Evolutionary conservation across 2,329 filamentous ascomycete genomes (phyloP).

Genomic region (Coniella lustricola): DNA sequence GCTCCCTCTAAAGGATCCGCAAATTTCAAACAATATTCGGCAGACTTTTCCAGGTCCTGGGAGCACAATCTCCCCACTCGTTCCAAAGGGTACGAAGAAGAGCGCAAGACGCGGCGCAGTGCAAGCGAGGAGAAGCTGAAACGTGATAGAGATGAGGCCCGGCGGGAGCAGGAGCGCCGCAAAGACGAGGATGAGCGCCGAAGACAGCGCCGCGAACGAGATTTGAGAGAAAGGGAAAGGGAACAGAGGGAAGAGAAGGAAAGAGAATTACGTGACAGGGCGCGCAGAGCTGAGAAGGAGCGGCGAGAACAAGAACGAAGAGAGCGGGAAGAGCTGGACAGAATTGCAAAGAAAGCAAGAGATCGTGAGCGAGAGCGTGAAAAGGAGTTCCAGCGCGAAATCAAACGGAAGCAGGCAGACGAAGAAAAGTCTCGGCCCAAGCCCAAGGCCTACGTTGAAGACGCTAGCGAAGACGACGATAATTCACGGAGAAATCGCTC

Average conservation of each 20-base stretch:
- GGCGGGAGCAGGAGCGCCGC: conserved; percentile 17
- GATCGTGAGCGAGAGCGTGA: conserved; percentile 11
- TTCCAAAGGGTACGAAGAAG: conserved; percentile 32
- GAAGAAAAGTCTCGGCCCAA: conserved; percentile 24
- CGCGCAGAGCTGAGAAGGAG: background rate
- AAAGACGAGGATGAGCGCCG: conserved; percentile 21
- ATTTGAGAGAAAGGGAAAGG: conserved; percentile 30
- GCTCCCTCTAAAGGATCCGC: conserved; percentile 23
- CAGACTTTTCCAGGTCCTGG: conserved; percentile 33
- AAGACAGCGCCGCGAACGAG: conserved; percentile 24
- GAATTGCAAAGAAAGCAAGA: conserved; percentile 12
- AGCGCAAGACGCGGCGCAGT: conserved; percentile 36
- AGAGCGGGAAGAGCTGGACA: background rate
- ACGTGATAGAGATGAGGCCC: conserved; percentile 21
- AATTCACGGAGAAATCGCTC: conserved; percentile 20
- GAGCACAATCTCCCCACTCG: conserved; percentile 38
- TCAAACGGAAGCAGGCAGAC: conserved; percentile 21
- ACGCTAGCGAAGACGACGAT: conserved; percentile 21
- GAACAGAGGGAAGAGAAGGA: conserved; percentile 28
- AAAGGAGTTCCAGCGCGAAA: conserved; percentile 18
- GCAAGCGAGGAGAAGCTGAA: conserved; percentile 34
- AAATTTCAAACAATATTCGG: conserved; percentile 24
- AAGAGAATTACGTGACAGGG: conserved; percentile 26
- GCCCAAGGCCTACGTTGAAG: conserved; percentile 22
- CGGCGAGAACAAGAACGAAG: background rate